These are phyloP conservation scores for Rutstroemia sp. DNA, from an alignment of 2,329 filamentous ascomycete species.

Conservation along the genomic window DNA sequence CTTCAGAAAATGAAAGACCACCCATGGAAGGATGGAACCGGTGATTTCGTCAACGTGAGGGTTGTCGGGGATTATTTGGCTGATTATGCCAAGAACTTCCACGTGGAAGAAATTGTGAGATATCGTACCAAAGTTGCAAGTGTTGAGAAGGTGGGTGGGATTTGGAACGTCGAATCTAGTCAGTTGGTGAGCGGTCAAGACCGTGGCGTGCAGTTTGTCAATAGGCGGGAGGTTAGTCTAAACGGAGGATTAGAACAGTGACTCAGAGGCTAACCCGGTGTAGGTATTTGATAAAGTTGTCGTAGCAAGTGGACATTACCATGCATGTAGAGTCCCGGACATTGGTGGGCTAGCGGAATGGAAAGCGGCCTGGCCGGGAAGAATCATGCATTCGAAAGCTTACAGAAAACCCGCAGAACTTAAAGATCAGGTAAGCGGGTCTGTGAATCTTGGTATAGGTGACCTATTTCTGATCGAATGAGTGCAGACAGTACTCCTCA, in stretches of 20 bases:
- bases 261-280: background rate
- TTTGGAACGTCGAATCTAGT: conserved; percentile 17
- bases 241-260: background rate
- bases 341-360: conserved; percentile 51
- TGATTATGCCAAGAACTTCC: conserved; percentile 14
- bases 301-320: conserved; percentile 61
- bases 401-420: conserved; percentile 59
- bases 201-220: background rate
- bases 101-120: conserved; percentile 14
- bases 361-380: conserved; percentile 44
- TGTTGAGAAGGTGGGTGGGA: conserved; percentile 15
- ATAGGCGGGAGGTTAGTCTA: background rate
- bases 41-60: conserved; percentile 20
- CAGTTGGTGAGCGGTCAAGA: conserved; percentile 10
- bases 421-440: conserved; percentile 35
- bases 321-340: conserved; percentile 53
- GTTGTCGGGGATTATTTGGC: conserved; percentile 20
- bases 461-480: background rate
- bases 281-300: conserved; percentile 55
- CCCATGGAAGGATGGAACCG: conserved; percentile 22
- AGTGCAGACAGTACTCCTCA: conserved; percentile 41
- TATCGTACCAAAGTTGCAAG: conserved; percentile 22
- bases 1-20: conserved; percentile 20
- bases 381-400: conserved; percentile 62
- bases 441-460: background rate